phyloP scores from a whole-genome alignment of 805 yeast genomes.

The Nakazawaea populi region DNA sequence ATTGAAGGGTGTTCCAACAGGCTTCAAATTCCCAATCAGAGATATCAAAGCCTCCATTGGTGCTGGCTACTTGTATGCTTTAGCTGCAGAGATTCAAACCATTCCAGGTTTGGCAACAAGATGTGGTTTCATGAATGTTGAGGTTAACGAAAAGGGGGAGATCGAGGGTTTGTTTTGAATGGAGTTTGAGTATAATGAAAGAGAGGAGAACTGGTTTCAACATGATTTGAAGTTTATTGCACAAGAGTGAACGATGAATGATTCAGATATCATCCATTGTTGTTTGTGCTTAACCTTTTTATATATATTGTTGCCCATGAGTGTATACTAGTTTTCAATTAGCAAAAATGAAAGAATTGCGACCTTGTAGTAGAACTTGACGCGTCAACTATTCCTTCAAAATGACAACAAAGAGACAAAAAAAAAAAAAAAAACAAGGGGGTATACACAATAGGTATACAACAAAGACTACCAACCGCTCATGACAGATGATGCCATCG shows the following conservation, averaged over 20 bases:
- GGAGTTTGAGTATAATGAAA: no score
- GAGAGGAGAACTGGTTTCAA: neutral
- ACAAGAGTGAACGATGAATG: no score
- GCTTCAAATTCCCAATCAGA: slow-evolving; percentile 89
- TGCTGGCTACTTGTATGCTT: slow-evolving; percentile 93
- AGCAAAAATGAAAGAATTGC: neutral
- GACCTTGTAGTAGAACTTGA: neutral
- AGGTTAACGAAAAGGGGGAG: slow-evolving; percentile 83
- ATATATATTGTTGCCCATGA: neutral
- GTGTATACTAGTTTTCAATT: slow-evolving; percentile 1
- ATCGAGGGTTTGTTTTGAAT: slow-evolving; percentile 85
- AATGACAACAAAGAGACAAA: neutral
- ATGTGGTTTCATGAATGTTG: slow-evolving; percentile 96
- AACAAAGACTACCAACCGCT: no score
- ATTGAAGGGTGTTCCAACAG: slow-evolving; percentile 92
- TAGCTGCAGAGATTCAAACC: slow-evolving; percentile 95
- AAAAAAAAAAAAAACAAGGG: no score
- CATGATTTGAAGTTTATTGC: neutral
- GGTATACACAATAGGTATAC: no score
- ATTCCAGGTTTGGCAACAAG: slow-evolving; percentile 96
- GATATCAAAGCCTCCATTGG: slow-evolving; percentile 94
- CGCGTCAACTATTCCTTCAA: neutral
- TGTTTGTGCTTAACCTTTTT: neutral
- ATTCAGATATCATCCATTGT: neutral
- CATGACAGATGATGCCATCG: no score